Base-by-base conservation (phyloP, 2,329 filamentous ascomycete genomes). In the Fusarium poae region DNA sequence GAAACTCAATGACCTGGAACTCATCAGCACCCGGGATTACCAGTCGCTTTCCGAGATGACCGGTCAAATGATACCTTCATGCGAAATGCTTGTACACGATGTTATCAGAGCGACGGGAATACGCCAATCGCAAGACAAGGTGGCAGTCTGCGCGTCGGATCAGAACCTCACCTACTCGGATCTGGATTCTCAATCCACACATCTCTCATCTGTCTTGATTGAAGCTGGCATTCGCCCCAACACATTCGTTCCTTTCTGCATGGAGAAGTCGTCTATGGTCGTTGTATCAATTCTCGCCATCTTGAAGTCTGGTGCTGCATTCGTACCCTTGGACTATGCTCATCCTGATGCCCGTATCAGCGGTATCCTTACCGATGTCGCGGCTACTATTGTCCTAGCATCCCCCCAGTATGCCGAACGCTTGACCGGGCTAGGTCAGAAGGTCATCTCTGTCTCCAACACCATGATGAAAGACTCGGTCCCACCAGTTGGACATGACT, bases 91-190 rank as follows among this genome's bases (percentile, higher is more conserved):
- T 3, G 15, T 70, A 1, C 67, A 70, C 6, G 42, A 71, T 18
- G 42, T 35, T 12, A 32, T 70, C 12, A 5, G 23, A 20, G 23
- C n/a, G 2, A 30, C 30, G 16, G 39, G 29, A 11, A 0, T 16
- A 1, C 20, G 15, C 4, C 58, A 72, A 34, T 8, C 40, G 4
- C 37, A 40, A 4, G 56, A 68, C 12, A 62, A 72, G 20, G 5
- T 46, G 30, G 58, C 59, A 8, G 35, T 83, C 12, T 71, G 77
- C 45, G 78, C 81, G 2, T 83, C 81, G 81, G 82, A 83, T 51
- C 78, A 78, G 6, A 66, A 59, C 21, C 78, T 82, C 42, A 82
- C 80, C 3, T 83, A 83, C 52, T 48, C 67, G 29, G 77, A 83
- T 16, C 72, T 83, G 6, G 78, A 62, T 10, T 21, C 8, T 13